Evolutionary conservation across 352 stramenopile species (phyloP).

Genomic region (Pythium coloratum): DNA sequence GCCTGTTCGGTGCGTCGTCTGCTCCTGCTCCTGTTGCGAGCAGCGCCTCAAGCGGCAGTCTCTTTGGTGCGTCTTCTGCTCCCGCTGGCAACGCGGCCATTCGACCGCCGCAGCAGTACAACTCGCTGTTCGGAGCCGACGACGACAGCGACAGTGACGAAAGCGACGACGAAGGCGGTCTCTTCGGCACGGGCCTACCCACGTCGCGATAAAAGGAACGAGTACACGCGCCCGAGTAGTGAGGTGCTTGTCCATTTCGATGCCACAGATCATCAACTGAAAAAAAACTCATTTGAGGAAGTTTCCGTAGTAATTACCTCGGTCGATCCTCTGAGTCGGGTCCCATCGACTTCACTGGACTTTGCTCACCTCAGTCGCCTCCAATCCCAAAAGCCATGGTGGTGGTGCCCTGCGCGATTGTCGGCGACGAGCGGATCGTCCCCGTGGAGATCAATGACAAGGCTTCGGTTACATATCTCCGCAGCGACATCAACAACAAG

Average conservation of each 20-base stretch:
- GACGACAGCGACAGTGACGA: conserved; percentile 64
- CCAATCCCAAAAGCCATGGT: neutral
- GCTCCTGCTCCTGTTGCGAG: conserved; percentile 6
- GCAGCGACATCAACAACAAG: neutral
- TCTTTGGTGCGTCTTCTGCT: conserved; percentile 29
- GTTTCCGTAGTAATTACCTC: too few relatives aligned
- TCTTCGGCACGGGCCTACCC: conserved; percentile 78
- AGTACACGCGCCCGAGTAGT: too few relatives aligned
- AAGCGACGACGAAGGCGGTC: conserved; percentile 72
- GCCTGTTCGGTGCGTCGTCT: conserved; percentile 31
- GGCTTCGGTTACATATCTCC: neutral
- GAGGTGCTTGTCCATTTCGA: too few relatives aligned
- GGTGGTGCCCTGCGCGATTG: neutral
- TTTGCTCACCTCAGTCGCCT: too few relatives aligned
- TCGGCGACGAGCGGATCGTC: neutral
- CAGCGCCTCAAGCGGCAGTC: conserved; percentile 10
- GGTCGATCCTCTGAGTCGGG: too few relatives aligned
- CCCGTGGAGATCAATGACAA: neutral
- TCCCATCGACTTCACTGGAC: too few relatives aligned
- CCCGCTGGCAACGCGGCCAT: conserved; percentile 8
- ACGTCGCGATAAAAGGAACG: conserved; percentile 48
- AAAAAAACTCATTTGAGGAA: too few relatives aligned
- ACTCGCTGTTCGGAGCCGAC: conserved; percentile 61
- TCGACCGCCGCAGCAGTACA: conserved; percentile 38
- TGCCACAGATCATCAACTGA: too few relatives aligned